These are phyloP conservation scores for Trypanosoma rangeli DNA, from an alignment of 208 protist genomes.

Conservation along the genomic window DNA sequence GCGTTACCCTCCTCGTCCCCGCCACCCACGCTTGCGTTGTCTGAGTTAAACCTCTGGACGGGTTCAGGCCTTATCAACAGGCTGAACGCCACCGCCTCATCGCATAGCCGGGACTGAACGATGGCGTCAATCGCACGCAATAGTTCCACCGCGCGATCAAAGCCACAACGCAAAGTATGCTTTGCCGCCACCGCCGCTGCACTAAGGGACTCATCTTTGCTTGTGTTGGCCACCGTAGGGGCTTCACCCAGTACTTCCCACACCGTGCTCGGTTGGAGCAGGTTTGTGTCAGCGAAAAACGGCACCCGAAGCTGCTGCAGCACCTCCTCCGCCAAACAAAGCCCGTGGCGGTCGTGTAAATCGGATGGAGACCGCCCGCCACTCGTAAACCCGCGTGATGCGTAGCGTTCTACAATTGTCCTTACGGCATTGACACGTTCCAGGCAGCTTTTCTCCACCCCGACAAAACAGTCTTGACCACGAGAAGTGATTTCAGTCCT, in stretches of 20 bases:
- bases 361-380: slow-evolving; percentile 10
- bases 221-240: slow-evolving; percentile 15
- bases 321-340: slow-evolving; percentile 48
- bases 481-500: background rate
- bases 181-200: background rate
- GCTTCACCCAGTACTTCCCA: slow-evolving; percentile 40
- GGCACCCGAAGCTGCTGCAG: slow-evolving; percentile 51
- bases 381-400: slow-evolving; percentile 15
- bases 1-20: background rate
- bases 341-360: slow-evolving; percentile 21
- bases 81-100: slow-evolving; percentile 16
- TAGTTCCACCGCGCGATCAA: slow-evolving; percentile 8
- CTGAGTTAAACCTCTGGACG: background rate
- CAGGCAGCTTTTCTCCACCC: background rate
- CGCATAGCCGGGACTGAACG: slow-evolving; percentile 3
- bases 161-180: slow-evolving; percentile 14
- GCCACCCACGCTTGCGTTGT: background rate
- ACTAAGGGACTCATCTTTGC: slow-evolving; percentile 6
- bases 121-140: slow-evolving; percentile 7
- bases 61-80: background rate
- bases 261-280: slow-evolving; percentile 31
- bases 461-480: background rate
- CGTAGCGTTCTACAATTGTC: slow-evolving; percentile 13
- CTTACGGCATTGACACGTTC: slow-evolving; percentile 8
- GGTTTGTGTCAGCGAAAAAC: slow-evolving; percentile 64